phyloP scores from a whole-genome alignment of 2,329 filamentous ascomycete genomes.

The Amauroascus verrucosus region DNA sequence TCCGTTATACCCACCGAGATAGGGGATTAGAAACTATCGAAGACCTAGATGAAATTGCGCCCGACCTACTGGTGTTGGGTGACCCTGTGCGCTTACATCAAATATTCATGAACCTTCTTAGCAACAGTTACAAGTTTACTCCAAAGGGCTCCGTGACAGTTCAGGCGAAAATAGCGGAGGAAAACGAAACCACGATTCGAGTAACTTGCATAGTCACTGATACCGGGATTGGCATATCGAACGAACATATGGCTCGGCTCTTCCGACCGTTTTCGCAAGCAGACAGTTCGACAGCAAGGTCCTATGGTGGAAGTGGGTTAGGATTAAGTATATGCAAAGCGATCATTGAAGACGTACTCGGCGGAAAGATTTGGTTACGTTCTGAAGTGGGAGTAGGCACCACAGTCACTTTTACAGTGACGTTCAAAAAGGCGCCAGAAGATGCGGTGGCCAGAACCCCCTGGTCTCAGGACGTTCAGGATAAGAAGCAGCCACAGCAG shows the following conservation, averaged over 20 bases:
- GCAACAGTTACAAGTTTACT: slow-evolving; percentile 91
- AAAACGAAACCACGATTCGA: slow-evolving; percentile 59
- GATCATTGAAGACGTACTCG: slow-evolving; percentile 84
- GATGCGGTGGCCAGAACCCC: slow-evolving; percentile 48
- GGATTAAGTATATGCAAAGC: slow-evolving; percentile 92
- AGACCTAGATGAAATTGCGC: slow-evolving; percentile 52
- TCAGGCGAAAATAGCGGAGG: slow-evolving; percentile 59
- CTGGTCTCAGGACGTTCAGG: slow-evolving; percentile 39
- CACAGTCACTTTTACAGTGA: slow-evolving; percentile 67
- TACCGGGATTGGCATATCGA: slow-evolving; percentile 82
- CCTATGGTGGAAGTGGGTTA: slow-evolving; percentile 84
- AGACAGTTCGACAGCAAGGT: slow-evolving; percentile 77
- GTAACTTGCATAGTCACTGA: slow-evolving; percentile 80
- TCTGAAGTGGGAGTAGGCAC: slow-evolving; percentile 55
- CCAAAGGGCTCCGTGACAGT: slow-evolving; percentile 79
- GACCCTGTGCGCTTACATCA: slow-evolving; percentile 76
- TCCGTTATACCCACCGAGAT: slow-evolving; percentile 54
- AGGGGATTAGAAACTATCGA: slow-evolving; percentile 51
- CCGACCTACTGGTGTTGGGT: slow-evolving; percentile 61
- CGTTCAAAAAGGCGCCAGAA: slow-evolving; percentile 68
- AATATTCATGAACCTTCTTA: slow-evolving; percentile 69
- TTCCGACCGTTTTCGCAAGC: slow-evolving; percentile 92
- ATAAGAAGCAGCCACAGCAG: slow-evolving; percentile 34
- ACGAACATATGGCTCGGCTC: slow-evolving; percentile 64
- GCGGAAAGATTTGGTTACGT: slow-evolving; percentile 72